Evolutionary conservation across 768 basidiomycete genomes (phyloP).

Genomic region (Leccinum disarticulatum): DNA sequence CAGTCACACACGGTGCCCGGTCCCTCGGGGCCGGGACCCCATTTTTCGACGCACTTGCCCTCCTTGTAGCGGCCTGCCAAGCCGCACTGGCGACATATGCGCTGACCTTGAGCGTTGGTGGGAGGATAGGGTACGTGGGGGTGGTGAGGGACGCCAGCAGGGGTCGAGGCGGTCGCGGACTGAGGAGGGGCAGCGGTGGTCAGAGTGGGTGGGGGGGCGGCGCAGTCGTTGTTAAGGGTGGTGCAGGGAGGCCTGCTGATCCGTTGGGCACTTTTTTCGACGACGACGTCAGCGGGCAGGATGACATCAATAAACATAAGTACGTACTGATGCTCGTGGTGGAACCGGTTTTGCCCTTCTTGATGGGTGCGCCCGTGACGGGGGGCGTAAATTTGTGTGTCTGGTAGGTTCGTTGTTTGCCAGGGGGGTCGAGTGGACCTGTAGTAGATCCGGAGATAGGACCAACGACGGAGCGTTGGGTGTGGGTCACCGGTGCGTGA

Average conservation of each 20-base stretch:
- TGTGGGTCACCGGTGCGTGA: constrained; percentile 15
- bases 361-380: constrained; percentile 69
- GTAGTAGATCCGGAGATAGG: constrained; percentile 20
- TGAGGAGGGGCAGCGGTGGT: constrained; percentile 13
- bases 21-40: constrained; percentile 82
- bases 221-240: constrained; percentile 13
- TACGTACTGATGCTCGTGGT: constrained; percentile 26
- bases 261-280: constrained; percentile 21
- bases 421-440: constrained; percentile 34
- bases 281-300: constrained; percentile 10
- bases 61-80: constrained; percentile 77
- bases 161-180: constrained; percentile 1
- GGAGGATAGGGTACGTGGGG: constrained; percentile 27
- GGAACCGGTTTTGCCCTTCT: constrained; percentile 53
- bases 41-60: constrained; percentile 84
- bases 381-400: constrained; percentile 74
- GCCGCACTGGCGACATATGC: constrained; percentile 77
- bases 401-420: constrained; percentile 48
- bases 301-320: neutral
- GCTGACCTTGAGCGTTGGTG: constrained; percentile 60
- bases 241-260: constrained; percentile 16
- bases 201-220: constrained; percentile 19
- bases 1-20: constrained; percentile 84
- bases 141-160: constrained; percentile 3
- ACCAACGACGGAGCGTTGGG: constrained; percentile 22